Conservation (phyloP, 2,329 filamentous ascomycete species). For the Trichoderma semiorbis region DNA sequence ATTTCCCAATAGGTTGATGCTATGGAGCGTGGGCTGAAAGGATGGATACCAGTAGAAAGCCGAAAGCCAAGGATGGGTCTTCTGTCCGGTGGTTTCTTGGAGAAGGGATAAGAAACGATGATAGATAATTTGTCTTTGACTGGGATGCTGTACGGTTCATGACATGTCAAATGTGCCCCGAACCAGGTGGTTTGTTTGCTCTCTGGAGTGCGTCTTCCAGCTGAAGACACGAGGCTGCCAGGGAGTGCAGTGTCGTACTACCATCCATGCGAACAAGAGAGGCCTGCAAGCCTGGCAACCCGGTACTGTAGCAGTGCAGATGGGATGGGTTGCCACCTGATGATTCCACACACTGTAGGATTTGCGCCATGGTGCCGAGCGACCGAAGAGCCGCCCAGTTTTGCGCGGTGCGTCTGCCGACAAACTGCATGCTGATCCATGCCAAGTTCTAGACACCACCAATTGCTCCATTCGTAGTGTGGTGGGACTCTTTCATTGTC, state of each 20-base stretch:
- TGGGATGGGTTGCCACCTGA: neutral
- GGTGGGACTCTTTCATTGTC: neutral
- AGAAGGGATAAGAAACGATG: neutral
- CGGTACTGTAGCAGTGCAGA: neutral
- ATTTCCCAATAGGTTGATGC: neutral
- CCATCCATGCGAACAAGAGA: neutral
- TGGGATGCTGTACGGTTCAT: neutral
- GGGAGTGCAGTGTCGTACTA: neutral
- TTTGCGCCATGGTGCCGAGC: neutral
- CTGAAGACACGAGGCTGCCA: neutral
- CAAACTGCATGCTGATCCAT: neutral
- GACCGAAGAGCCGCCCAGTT: neutral
- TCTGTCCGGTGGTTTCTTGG: neutral
- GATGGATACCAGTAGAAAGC: neutral
- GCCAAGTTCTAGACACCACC: neutral
- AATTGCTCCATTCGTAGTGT: neutral
- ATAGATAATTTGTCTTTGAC: neutral
- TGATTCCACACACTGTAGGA: slow-evolving; percentile 1
- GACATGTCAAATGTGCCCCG: neutral
- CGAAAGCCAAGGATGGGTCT: neutral
- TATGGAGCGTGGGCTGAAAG: neutral
- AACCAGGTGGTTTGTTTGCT: neutral
- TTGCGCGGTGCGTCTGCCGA: neutral
- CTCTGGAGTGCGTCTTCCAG: neutral
- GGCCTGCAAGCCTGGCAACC: neutral